Evolutionary conservation across 2,329 filamentous ascomycete species (phyloP).

Genomic region (Diplodia corticola): DNA sequence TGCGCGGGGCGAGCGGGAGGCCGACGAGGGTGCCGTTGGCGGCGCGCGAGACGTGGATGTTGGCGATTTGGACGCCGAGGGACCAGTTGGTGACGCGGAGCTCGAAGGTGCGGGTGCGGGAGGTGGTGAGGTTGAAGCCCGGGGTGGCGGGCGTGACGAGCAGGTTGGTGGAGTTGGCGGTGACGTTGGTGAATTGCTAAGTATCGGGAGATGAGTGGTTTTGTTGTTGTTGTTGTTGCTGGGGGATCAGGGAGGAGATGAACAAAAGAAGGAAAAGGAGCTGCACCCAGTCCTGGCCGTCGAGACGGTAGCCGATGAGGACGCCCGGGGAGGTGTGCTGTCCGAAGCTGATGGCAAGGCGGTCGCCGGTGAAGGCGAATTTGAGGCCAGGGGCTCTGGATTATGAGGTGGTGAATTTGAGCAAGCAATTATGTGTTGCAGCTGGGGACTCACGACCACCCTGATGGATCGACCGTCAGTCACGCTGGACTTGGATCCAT

Average conservation of each 20-base stretch:
- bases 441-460: slow-evolving; percentile 55
- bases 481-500: no score
- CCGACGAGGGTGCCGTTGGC: slow-evolving; percentile 50
- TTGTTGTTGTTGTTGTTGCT: background rate
- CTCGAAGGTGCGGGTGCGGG: slow-evolving; percentile 54
- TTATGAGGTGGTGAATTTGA: slow-evolving; percentile 33
- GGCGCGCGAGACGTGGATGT: slow-evolving; percentile 53
- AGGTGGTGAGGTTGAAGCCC: slow-evolving; percentile 47
- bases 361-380: slow-evolving; percentile 56
- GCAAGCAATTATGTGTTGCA: background rate
- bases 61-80: slow-evolving; percentile 58
- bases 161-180: slow-evolving; percentile 56
- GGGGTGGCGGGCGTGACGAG: slow-evolving; percentile 52
- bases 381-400: slow-evolving; percentile 53
- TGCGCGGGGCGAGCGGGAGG: slow-evolving; percentile 38
- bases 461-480: slow-evolving; percentile 14
- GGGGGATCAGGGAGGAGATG: background rate
- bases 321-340: slow-evolving; percentile 51
- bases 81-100: slow-evolving; percentile 63
- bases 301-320: slow-evolving; percentile 59
- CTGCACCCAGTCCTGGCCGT: slow-evolving; percentile 55
- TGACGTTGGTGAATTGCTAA: slow-evolving; percentile 60
- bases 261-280: background rate
- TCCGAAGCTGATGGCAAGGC: slow-evolving; percentile 57
- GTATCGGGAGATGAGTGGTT: background rate